A percentile compares a stretch with the other conserved stretches of the same genome.
These are phyloP conservation scores for Naegleria fowleri DNA, from an alignment of 208 protist genomes.

Conservation along the genomic window DNA sequence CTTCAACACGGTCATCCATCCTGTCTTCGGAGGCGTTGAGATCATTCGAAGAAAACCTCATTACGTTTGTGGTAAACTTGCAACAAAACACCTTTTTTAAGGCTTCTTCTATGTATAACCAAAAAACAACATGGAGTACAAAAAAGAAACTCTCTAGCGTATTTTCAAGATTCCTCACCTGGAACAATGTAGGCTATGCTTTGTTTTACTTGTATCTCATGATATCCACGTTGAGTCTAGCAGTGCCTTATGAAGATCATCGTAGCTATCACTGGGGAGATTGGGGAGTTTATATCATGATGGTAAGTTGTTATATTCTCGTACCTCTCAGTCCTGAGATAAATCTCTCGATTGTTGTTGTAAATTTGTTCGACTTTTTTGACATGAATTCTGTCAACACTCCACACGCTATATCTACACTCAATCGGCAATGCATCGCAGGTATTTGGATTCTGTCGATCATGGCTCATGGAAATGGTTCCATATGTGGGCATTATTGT, in stretches of 20 bases:
- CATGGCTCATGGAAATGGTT: not conserved
- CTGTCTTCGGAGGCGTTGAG: not conserved
- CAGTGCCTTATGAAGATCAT: not conserved
- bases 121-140: too few relatives aligned
- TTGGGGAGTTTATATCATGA: not conserved
- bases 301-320: not conserved
- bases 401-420: too few relatives aligned
- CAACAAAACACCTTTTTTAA: not conserved
- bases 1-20: not conserved
- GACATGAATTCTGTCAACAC: too few relatives aligned
- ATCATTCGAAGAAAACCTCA: not conserved
- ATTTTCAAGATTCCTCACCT: not conserved
- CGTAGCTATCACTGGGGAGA: not conserved
- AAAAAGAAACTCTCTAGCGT: not conserved
- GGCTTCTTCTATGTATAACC: not conserved
- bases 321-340: too few relatives aligned
- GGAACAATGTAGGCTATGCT: not conserved
- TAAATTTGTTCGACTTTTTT: too few relatives aligned
- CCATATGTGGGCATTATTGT: not conserved
- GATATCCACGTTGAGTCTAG: not conserved
- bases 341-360: too few relatives aligned
- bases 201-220: not conserved
- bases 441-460: not conserved
- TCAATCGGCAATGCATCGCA: too few relatives aligned
- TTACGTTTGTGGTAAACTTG: not conserved